A percentile compares a stretch with the other conserved stretches of the same genome.
Evolutionary conservation across 306 rosid species (phyloP).

Genomic region (Coriaria nepalensis): DNA sequence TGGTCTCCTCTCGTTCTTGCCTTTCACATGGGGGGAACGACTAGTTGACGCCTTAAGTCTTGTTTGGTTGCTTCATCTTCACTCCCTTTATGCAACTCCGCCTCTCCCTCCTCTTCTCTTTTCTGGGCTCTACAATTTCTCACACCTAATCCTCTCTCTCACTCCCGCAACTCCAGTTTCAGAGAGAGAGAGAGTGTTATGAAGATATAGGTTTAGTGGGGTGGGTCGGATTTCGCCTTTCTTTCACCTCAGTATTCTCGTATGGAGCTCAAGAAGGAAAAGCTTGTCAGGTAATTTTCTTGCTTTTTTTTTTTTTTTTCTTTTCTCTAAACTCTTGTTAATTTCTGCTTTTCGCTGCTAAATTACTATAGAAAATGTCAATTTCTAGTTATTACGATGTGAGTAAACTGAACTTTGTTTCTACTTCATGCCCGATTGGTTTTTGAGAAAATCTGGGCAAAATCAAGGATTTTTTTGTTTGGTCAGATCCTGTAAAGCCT

Average conservation of each 20-base stretch:
- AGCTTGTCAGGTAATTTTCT: slow-evolving; percentile 51
- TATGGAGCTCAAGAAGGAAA: slow-evolving; percentile 63
- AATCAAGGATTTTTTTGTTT: no score
- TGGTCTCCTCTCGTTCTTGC: no score
- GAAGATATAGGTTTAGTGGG: slow-evolving; percentile 20
- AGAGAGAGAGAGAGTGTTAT: background rate
- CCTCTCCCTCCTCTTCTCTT: no score
- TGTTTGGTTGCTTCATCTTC: no score
- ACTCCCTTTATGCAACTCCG: no score
- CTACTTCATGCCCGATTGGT: no score
- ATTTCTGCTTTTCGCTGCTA: background rate
- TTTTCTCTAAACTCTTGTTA: background rate
- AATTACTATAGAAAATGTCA: background rate
- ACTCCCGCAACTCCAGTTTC: background rate
- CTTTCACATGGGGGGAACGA: no score
- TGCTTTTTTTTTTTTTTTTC: background rate
- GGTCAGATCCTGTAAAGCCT: no score
- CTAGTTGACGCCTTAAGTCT: no score
- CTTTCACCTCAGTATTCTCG: slow-evolving; percentile 1
- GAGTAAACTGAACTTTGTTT: background rate
- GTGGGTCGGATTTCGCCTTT: slow-evolving; percentile 14
- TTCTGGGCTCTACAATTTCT: no score
- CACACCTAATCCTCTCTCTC: no score
- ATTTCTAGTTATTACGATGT: background rate
- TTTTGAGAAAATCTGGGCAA: no score